Evolutionary conservation across 495 filamentous ascomycete species (phyloP), one percentile per base, ranked within the genome.

Genomic region (Penicillium longicatenatum): DNA sequence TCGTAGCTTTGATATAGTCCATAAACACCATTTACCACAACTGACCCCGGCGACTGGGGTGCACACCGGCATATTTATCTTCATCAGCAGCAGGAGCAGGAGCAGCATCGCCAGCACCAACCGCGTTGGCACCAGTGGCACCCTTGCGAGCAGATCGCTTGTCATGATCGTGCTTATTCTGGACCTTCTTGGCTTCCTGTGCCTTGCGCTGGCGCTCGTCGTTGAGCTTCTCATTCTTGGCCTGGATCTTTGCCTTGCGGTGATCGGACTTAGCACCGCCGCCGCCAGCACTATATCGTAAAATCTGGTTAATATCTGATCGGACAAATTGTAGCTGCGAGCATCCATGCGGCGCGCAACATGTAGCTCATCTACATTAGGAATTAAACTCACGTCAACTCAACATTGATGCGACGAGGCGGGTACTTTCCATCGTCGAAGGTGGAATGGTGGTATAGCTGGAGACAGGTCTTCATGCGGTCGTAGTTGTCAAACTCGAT

Each of bases 391-490:
- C 72, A 91, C 84, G 91, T 97, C 58, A 98, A 77, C 74, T 98
- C 94, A 35, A 97, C 90, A 68, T 96, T 97, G 57, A 98, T 93
- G 73, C 88, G 87, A 60, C 86, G 72, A 48, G 79, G 68, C 7
- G 81, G 76, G 55, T 76, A 79, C 52, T 77, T 79, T 37, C 84
- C 85, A 63, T 91, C 89, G 58, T 90, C 81, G 67, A 98, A 96
- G 48, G 75, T 81, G 57, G 85, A 89, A 73, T 97, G 92, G 73
- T 98, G 93, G 70, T 91, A 91, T 48, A 90, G 81, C 70, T 90
- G 88, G 61, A 98, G 79, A 65, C 91, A 95, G 47, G 90, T 93
- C 81, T 96, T 89, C 92, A 98, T 96, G 68, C 87, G 85, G 74
- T 96, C 91, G 76, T 85, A 96, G 47, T 84, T 77, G 56, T 86